phyloP scores from a whole-genome alignment of 495 filamentous ascomycete genomes.

The Hypomontagnella monticulosa region DNA sequence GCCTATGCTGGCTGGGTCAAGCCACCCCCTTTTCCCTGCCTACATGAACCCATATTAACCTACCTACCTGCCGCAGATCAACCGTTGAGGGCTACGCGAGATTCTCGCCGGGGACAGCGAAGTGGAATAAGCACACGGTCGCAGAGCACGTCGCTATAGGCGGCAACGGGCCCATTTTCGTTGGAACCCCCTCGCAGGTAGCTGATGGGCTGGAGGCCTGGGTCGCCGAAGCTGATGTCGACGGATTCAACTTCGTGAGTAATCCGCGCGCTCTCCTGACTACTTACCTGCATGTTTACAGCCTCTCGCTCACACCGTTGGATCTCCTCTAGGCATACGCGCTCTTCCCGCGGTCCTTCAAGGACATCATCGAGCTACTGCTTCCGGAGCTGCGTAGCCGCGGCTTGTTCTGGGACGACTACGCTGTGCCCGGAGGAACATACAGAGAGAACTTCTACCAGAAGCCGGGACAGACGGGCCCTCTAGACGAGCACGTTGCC shows the following conservation, averaged over 20 bases:
- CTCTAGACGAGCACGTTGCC: constrained; percentile 47
- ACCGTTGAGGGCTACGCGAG: constrained; percentile 54
- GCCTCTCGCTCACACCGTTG: constrained; percentile 7
- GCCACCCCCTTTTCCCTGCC: constrained; percentile 1
- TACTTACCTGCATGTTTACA: too few species aligned
- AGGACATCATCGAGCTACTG: constrained; percentile 65
- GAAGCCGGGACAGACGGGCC: constrained; percentile 42
- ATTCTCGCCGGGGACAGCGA: constrained; percentile 53
- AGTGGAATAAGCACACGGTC: constrained; percentile 72
- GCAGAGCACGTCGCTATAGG: constrained; percentile 68
- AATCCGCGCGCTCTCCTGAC: background rate
- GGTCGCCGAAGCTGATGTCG: constrained; percentile 66
- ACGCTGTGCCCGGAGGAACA: constrained; percentile 58
- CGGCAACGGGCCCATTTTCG: constrained; percentile 61
- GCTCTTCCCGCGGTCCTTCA: constrained; percentile 68
- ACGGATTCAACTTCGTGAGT: constrained; percentile 66
- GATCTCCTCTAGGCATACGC: constrained; percentile 61
- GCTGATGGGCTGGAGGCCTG: constrained; percentile 66
- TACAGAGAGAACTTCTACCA: constrained; percentile 58
- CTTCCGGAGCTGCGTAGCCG: constrained; percentile 64
- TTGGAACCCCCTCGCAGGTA: constrained; percentile 63
- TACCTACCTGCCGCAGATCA: constrained; percentile 33
- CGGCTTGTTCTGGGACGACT: constrained; percentile 60
- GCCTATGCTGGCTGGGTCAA: constrained; percentile 5
- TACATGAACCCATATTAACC: background rate